A percentile compares a stretch with the other conserved stretches of the same genome.
Evolutionary conservation across 192 early-diverging fungal genomes (phyloP).

Genomic region (Coemansia sp.): DNA sequence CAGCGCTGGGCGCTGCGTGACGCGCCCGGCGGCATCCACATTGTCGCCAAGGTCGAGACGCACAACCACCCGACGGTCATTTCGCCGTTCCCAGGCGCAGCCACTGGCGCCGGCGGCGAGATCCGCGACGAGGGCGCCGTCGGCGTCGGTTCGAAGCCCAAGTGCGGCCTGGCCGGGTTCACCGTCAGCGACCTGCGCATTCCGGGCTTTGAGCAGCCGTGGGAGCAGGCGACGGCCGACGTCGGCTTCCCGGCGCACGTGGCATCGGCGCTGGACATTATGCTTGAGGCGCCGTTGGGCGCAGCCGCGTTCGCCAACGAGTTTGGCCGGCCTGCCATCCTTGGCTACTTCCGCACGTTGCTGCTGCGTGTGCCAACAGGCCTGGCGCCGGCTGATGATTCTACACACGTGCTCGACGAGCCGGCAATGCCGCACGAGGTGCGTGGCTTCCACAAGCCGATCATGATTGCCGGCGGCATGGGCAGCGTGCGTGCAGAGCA

Average conservation of each 20-base stretch:
- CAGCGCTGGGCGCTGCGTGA: conserved; percentile 34
- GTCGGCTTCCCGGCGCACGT: conserved; percentile 87
- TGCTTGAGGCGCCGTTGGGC: conserved; percentile 97
- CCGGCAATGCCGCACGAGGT: conserved; percentile 59
- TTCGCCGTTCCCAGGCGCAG: conserved; percentile 96
- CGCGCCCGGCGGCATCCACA: conserved; percentile 63
- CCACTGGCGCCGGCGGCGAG: conserved; percentile 98
- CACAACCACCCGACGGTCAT: conserved; percentile 99
- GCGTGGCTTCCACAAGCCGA: conserved; percentile 98
- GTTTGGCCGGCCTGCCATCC: conserved; percentile 92
- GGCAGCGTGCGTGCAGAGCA: conserved; percentile 90
- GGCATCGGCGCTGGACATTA: conserved; percentile 91
- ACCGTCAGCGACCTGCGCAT: conserved; percentile 93
- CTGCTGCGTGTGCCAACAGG: conserved; percentile 47
- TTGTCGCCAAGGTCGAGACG: conserved; percentile 96
- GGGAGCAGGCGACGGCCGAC: conserved; percentile 71
- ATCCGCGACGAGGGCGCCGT: conserved; percentile 99
- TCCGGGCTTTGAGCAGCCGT: conserved; percentile 86
- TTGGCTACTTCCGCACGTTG: conserved; percentile 98
- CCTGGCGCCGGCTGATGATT: conserved; percentile 9
- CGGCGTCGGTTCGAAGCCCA: conserved; percentile 92
- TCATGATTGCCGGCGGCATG: conserved; percentile 98
- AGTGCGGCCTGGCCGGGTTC: conserved; percentile 94
- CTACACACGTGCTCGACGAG: conserved; percentile 34
- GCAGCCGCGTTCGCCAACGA: conserved; percentile 99